A percentile compares a stretch with the other conserved stretches of the same genome.
These are phyloP conservation scores for Aspergillus fischeri DNA, from an alignment of 2,329 filamentous ascomycete species.

Conservation along the genomic window DNA sequence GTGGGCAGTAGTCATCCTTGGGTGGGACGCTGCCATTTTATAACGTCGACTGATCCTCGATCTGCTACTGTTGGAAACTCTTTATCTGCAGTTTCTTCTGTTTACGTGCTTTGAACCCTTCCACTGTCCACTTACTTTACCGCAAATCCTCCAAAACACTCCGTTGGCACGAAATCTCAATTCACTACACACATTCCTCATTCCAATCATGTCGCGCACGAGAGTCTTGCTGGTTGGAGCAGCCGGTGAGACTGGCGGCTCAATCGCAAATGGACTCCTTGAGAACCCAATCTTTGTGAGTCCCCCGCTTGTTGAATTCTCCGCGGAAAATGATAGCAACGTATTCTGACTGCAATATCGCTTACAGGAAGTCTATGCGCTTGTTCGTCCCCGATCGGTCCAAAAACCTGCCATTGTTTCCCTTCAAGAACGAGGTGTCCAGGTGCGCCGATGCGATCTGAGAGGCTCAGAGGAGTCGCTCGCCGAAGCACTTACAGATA, in stretches of 20 bases:
- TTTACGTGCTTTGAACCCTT: conserved; percentile 2
- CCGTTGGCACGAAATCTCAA: background rate
- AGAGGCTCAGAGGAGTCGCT: conserved; percentile 40
- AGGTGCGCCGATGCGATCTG: conserved; percentile 44
- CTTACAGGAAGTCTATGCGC: conserved; percentile 45
- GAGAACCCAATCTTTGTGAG: conserved; percentile 25
- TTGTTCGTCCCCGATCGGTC: conserved; percentile 46
- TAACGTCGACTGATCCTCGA: conserved; percentile 29
- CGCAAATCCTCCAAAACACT: background rate
- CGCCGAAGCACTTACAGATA: conserved; percentile 38
- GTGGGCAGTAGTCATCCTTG: conserved; percentile 30
- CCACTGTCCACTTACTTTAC: background rate
- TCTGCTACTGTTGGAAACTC: background rate
- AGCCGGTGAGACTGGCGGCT: conserved; percentile 38
- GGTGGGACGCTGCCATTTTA: conserved; percentile 29
- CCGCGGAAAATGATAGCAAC: background rate
- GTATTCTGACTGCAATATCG: conserved; percentile 3
- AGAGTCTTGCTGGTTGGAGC: conserved; percentile 37
- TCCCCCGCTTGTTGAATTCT: conserved; percentile 12
- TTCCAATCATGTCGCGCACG: conserved; percentile 30
- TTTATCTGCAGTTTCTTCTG: background rate
- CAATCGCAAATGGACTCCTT: conserved; percentile 35
- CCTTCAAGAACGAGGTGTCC: conserved; percentile 42
- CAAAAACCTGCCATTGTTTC: conserved; percentile 42
- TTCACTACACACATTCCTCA: background rate